Conservation (phyloP, 1,284 basidiomycete genomes). For the Malassezia japonica region DNA sequence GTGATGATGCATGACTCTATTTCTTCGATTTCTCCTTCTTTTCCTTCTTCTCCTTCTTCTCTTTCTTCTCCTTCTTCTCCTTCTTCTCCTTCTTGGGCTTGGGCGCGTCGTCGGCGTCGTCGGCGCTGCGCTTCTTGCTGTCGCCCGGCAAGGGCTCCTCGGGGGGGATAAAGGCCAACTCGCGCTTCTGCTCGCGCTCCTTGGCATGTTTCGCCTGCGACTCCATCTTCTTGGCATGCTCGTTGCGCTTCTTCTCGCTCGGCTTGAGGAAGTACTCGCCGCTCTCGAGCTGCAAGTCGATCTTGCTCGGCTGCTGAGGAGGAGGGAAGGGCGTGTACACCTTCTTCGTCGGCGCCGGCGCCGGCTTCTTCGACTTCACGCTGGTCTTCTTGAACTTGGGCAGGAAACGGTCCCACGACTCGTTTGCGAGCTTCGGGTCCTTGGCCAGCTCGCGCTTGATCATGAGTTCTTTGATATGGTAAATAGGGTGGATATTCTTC, state of each 20-base stretch:
- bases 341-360: conserved; percentile 62
- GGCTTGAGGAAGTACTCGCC: conserved; percentile 96
- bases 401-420: conserved; percentile 95
- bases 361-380: conserved; percentile 59
- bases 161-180: conserved; percentile 28
- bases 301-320: conserved; percentile 81
- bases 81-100: conserved; percentile 1
- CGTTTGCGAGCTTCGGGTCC: conserved; percentile 85
- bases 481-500: conserved; percentile 99
- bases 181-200: conserved; percentile 28
- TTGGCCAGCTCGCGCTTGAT: conserved; percentile 94
- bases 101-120: conserved; percentile 6
- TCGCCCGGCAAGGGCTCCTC: conserved; percentile 20
- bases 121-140: neutral
- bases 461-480: conserved; percentile 99
- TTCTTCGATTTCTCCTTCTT: neutral
- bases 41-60: conserved; percentile 7
- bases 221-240: conserved; percentile 19
- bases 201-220: conserved; percentile 45
- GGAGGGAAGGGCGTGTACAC: conserved; percentile 99
- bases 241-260: conserved; percentile 58
- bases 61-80: conserved; percentile 6
- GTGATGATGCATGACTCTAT: no score
- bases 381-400: conserved; percentile 91
- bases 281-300: conserved; percentile 86